Evolutionary conservation across 2,329 filamentous ascomycete species (phyloP).

Genomic region (Stachybotrys echinatus): DNA sequence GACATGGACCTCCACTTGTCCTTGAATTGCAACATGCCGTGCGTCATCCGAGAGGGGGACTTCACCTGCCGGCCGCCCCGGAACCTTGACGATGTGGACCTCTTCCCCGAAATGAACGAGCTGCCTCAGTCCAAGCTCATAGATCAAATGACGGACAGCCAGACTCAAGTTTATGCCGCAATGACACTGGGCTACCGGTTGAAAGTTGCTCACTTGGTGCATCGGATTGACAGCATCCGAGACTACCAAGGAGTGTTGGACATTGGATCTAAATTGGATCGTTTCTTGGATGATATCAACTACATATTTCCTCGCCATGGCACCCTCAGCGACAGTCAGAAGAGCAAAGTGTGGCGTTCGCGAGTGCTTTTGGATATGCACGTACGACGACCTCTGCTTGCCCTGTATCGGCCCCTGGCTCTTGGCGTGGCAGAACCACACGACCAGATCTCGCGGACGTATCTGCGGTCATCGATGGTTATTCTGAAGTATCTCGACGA

Average conservation of each 20-base stretch:
- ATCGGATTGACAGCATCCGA: slow-evolving; percentile 44
- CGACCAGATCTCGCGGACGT: slow-evolving; percentile 44
- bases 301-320: slow-evolving; percentile 44
- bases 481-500: slow-evolving; percentile 52
- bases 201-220: slow-evolving; percentile 43
- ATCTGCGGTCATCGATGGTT: slow-evolving; percentile 49
- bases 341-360: slow-evolving; percentile 46
- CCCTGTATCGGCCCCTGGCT: slow-evolving; percentile 50
- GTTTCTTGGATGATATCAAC: slow-evolving; percentile 49
- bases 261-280: slow-evolving; percentile 47
- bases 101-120: slow-evolving; percentile 41
- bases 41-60: slow-evolving; percentile 45
- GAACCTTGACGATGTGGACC: slow-evolving; percentile 47
- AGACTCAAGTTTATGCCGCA: slow-evolving; percentile 49
- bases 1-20: slow-evolving; percentile 53
- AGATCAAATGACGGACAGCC: slow-evolving; percentile 46
- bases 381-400: slow-evolving; percentile 44
- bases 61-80: slow-evolving; percentile 47
- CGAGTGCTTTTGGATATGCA: slow-evolving; percentile 49
- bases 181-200: slow-evolving; percentile 44
- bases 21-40: slow-evolving; percentile 46
- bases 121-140: slow-evolving; percentile 44
- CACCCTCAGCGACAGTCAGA: slow-evolving; percentile 34
- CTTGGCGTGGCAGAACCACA: slow-evolving; percentile 45
- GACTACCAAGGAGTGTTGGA: slow-evolving; percentile 50